Evolutionary conservation across 441 rosid species (phyloP).

Genomic region (Populus tomentosa): DNA sequence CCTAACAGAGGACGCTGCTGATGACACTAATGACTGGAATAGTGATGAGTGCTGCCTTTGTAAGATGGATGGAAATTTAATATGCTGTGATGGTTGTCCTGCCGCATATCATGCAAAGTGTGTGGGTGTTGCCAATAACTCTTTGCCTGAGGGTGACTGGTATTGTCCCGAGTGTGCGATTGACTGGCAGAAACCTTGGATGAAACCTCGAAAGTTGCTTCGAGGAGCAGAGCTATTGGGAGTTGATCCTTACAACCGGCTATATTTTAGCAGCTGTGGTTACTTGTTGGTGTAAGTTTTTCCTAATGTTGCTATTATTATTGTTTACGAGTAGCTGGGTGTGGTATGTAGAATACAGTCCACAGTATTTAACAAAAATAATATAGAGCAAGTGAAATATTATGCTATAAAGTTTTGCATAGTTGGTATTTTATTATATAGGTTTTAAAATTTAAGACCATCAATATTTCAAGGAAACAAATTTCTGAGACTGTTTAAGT

Average conservation of each 20-base stretch:
- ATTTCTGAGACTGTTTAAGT: no score
- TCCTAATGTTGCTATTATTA: constrained; percentile 9
- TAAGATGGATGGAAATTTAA: constrained; percentile 91
- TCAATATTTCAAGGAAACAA: no score
- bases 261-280: constrained; percentile 82
- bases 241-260: constrained; percentile 63
- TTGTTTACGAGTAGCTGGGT: no score
- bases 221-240: constrained; percentile 85
- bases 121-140: constrained; percentile 73
- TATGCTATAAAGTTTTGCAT: no score
- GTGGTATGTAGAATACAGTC: no score
- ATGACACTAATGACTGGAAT: constrained; percentile 35
- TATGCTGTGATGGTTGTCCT: constrained; percentile 98
- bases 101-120: constrained; percentile 96
- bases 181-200: constrained; percentile 50
- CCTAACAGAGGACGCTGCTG: constrained; percentile 50
- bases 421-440: no score
- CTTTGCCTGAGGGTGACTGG: constrained; percentile 94
- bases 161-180: constrained; percentile 84
- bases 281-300: constrained; percentile 89
- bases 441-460: no score
- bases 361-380: no score
- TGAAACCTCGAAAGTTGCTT: constrained; percentile 56
- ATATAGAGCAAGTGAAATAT: no score
- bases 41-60: constrained; percentile 96